A percentile compares a stretch with the other conserved stretches of the same genome.
Conservation (phyloP, 2,329 filamentous ascomycete species). For the Fusarium goolgardi region DNA sequence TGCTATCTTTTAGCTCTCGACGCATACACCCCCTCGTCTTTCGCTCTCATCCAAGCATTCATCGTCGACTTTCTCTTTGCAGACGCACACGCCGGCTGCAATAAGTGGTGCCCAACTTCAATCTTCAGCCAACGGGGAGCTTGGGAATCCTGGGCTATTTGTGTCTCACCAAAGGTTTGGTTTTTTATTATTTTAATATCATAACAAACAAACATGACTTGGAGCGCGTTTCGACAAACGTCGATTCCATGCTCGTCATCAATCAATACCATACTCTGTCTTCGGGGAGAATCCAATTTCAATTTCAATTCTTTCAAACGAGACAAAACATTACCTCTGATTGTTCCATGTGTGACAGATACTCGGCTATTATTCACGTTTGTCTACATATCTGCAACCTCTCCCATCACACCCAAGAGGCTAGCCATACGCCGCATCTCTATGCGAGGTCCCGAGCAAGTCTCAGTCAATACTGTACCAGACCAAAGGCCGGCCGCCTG, state of each 20-base stretch:
- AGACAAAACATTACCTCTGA: constrained; percentile 7
- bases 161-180: constrained; percentile 40
- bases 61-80: constrained; percentile 31
- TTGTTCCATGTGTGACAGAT: constrained; percentile 25
- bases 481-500: constrained; percentile 31
- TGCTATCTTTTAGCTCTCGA: constrained; percentile 28
- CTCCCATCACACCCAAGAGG: constrained; percentile 29
- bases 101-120: constrained; percentile 34
- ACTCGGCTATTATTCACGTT: constrained; percentile 21
- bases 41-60: constrained; percentile 36
- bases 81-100: constrained; percentile 31
- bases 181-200: constrained; percentile 23
- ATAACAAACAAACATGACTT: constrained; percentile 43
- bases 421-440: constrained; percentile 38
- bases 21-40: constrained; percentile 19
- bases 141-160: constrained; percentile 23
- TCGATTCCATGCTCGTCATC: constrained; percentile 19
- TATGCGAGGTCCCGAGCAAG: constrained; percentile 41
- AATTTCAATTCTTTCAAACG: constrained; percentile 16
- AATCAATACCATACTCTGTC: constrained; percentile 8
- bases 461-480: constrained; percentile 30
- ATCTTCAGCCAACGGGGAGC: constrained; percentile 20
- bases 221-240: constrained; percentile 33
- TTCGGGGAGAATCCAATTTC: constrained; percentile 8
- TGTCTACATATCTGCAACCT: constrained; percentile 33